Base-by-base conservation (phyloP, 75 land plant genomes). In the Pseudotsuga menziesii region DNA sequence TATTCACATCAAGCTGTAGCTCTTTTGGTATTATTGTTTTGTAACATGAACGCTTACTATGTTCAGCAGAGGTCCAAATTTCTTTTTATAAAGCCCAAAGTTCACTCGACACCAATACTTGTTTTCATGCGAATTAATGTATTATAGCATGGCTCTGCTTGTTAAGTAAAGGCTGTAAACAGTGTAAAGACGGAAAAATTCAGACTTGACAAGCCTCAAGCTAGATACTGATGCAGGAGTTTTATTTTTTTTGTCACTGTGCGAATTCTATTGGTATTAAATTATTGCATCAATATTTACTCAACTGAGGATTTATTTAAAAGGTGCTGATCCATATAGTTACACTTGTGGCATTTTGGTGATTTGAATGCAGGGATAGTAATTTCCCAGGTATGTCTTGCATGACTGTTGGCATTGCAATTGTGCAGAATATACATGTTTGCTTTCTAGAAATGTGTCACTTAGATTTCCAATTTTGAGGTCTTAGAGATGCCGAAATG, bases 61-160 rank as follows among this genome's bases (percentile, higher is more conserved):
- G 12, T 39, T 67, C 17, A 19, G 2, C 36, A 22, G 71, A 39
- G 7, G 7, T 32, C 71, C 48, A 67, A 39, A 63, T 63, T 63
- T 29, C 67, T 15, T 1, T 29, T 63, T 29, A 19, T 32, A 63
- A 15, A 4, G 19, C 7, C 48, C 48, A 44, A 5, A 5, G 48
- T 5, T 29, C 39, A 29, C 32, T 63, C 32, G 23, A 63, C 27
- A 66, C 4, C 11, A 20, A 39, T 36, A 36, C 20, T 39, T 67
- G 23, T 39, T 67, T 67, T 67, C 41, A 35, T 19, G 71, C 17
- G 11, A 67, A n/a, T 67, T 67, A 44, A 67, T 39, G 71, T 44
- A 67, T 67, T 67, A 36, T 36, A 17, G 39, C 48, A 36, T 67
- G 48, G 39, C 71, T 13, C 20, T 35, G 22, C 52, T 67, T 7